Evolutionary conservation across 768 basidiomycete species (phyloP).

Genomic region (Naganishia antarctica): DNA sequence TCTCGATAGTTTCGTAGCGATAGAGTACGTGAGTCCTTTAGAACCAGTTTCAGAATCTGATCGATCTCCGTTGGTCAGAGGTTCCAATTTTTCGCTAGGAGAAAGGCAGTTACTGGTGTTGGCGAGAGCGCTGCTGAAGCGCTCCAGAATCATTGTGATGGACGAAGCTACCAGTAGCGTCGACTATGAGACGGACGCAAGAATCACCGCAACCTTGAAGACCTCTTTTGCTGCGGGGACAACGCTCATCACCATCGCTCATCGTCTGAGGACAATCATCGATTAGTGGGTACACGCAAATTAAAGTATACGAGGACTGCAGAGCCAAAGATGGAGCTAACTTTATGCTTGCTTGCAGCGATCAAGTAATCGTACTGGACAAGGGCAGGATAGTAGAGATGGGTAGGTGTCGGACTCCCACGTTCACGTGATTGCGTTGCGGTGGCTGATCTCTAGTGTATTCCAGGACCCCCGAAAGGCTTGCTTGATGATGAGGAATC

Average conservation of each 20-base stretch:
- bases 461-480: slow-evolving; percentile 36
- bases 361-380: slow-evolving; percentile 42
- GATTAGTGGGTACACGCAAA: slow-evolving; percentile 43
- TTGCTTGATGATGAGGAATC: slow-evolving; percentile 32
- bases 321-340: no score
- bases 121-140: slow-evolving; percentile 43
- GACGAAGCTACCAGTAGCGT: slow-evolving; percentile 49
- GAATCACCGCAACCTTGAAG: slow-evolving; percentile 44
- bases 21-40: slow-evolving; percentile 29
- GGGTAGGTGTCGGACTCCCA: slow-evolving; percentile 29
- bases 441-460: background rate
- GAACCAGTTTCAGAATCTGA: background rate
- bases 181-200: slow-evolving; percentile 49
- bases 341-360: slow-evolving; percentile 26
- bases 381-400: slow-evolving; percentile 42
- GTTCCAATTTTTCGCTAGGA: slow-evolving; percentile 43
- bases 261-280: slow-evolving; percentile 48
- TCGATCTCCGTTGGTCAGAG: background rate
- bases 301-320: no score
- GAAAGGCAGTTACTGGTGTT: slow-evolving; percentile 48
- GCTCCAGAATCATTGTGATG: slow-evolving; percentile 45
- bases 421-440: no score
- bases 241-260: slow-evolving; percentile 48
- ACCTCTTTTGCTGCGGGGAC: slow-evolving; percentile 39
- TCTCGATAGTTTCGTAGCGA: slow-evolving; percentile 44